A percentile compares a stretch with the other conserved stretches of the same genome.
Evolutionary conservation across 176 grass and related monocot genomes (phyloP).

Genomic region (Coix lacrymajobi): DNA sequence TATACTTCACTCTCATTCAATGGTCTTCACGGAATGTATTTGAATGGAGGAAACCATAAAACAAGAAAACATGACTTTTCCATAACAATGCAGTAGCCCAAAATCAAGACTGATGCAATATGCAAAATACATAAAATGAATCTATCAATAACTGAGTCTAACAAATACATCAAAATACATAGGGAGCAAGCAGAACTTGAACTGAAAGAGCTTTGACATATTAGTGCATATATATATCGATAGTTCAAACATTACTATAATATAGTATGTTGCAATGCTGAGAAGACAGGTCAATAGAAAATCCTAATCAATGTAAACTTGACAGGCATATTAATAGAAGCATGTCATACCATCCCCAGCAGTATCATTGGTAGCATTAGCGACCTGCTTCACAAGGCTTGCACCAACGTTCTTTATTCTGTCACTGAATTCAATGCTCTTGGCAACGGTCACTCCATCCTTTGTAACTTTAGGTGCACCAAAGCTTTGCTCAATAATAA

Average conservation of each 20-base stretch:
- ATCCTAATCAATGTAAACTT: background rate
- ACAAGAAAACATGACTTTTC: background rate
- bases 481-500: conserved; percentile 92
- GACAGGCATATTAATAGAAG: background rate
- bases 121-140: background rate
- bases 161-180: background rate
- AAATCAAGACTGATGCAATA: background rate
- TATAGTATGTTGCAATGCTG: background rate
- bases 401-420: conserved; percentile 90
- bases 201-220: conserved; percentile 3
- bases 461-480: conserved; percentile 97
- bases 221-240: background rate
- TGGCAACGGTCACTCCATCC: conserved; percentile 92
- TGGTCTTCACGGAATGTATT: background rate
- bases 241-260: background rate
- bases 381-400: conserved; percentile 96
- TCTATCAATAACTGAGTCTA: background rate
- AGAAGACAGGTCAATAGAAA: background rate
- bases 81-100: background rate
- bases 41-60: background rate
- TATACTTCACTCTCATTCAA: background rate
- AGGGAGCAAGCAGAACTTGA: background rate
- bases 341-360: conserved; percentile 82
- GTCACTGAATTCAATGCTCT: conserved; percentile 95
- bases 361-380: conserved; percentile 87